phyloP scores from a whole-genome alignment of 2,329 filamentous ascomycete species.

The Alternaria ethzedia region DNA sequence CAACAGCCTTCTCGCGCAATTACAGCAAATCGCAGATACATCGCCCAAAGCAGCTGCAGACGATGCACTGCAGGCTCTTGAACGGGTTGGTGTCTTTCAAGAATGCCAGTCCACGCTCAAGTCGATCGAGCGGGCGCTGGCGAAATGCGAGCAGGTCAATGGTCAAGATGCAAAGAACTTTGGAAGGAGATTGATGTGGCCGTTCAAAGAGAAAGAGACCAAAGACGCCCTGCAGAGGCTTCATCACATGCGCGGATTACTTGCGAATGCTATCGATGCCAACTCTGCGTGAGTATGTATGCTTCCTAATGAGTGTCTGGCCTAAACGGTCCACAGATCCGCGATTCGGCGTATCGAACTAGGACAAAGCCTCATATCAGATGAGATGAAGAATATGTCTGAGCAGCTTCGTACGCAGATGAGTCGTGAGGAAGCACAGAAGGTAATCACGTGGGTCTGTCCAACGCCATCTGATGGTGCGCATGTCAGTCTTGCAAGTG shows the following conservation, averaged over 20 bases:
- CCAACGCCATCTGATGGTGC: background rate
- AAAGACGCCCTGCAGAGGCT: slow-evolving; percentile 11
- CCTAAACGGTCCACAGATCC: background rate
- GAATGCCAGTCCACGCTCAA: slow-evolving; percentile 2
- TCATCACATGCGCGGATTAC: slow-evolving; percentile 2
- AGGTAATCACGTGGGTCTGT: background rate
- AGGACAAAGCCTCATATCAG: background rate
- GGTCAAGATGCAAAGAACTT: slow-evolving; percentile 9
- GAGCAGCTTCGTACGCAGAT: background rate
- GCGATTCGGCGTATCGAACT: background rate
- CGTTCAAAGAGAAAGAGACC: slow-evolving; percentile 20
- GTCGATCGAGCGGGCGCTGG: slow-evolving; percentile 7
- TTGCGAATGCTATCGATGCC: slow-evolving; percentile 11
- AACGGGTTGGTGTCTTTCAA: slow-evolving; percentile 2
- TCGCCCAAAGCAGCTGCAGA: background rate
- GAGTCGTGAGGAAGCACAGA: background rate
- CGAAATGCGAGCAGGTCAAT: slow-evolving; percentile 9
- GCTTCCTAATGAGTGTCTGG: no score
- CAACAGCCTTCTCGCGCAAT: slow-evolving; percentile 14
- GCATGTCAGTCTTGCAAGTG: background rate
- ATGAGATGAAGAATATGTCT: background rate
- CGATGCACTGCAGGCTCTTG: slow-evolving; percentile 2
- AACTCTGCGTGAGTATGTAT: slow-evolving; percentile 3
- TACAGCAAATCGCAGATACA: slow-evolving; percentile 5
- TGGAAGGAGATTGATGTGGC: slow-evolving; percentile 9